Conservation (phyloP, 176 grass and related monocot genomes). For the Cenchrus fungigraminus region DNA sequence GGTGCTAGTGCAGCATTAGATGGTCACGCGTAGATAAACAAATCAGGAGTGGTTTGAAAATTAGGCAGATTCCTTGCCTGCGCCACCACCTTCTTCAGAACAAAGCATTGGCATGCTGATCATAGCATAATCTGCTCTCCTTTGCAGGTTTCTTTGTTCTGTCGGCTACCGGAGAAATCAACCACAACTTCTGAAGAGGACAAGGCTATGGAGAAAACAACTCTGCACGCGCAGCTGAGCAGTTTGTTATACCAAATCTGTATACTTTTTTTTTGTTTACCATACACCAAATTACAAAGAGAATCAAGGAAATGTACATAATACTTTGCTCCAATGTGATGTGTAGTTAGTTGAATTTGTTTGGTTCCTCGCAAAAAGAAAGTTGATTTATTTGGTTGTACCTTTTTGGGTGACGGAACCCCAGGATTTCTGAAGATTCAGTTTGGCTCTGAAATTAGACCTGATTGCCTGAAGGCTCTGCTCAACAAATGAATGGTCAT, state of each 20-base stretch:
- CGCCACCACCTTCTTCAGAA: slow-evolving; percentile 30
- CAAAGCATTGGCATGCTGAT: slow-evolving; percentile 35
- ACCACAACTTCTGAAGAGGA: slow-evolving; percentile 32
- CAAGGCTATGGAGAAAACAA: slow-evolving; percentile 39
- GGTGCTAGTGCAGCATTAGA: slow-evolving; percentile 30
- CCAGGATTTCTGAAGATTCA: slow-evolving; percentile 2
- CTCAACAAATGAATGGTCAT: slow-evolving; percentile 14
- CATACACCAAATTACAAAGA: slow-evolving; percentile 31
- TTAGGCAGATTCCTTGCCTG: slow-evolving; percentile 35
- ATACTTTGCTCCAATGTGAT: slow-evolving; percentile 39
- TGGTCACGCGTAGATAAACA: slow-evolving; percentile 40
- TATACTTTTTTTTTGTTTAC: slow-evolving; percentile 35
- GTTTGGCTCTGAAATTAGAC: slow-evolving; percentile 15
- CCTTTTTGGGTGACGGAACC: neutral
- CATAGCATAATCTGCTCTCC: neutral
- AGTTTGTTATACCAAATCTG: slow-evolving; percentile 36
- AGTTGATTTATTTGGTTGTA: slow-evolving; percentile 1
- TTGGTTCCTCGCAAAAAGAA: neutral
- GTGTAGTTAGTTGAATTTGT: slow-evolving; percentile 31
- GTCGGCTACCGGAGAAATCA: slow-evolving; percentile 41
- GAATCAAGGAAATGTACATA: slow-evolving; percentile 53
- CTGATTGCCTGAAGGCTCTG: neutral
- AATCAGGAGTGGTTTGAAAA: slow-evolving; percentile 37
- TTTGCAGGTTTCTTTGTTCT: slow-evolving; percentile 43
- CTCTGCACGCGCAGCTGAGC: neutral